Conservation (phyloP, 805 yeast genomes). For the Suhomyces kilbournensis region DNA sequence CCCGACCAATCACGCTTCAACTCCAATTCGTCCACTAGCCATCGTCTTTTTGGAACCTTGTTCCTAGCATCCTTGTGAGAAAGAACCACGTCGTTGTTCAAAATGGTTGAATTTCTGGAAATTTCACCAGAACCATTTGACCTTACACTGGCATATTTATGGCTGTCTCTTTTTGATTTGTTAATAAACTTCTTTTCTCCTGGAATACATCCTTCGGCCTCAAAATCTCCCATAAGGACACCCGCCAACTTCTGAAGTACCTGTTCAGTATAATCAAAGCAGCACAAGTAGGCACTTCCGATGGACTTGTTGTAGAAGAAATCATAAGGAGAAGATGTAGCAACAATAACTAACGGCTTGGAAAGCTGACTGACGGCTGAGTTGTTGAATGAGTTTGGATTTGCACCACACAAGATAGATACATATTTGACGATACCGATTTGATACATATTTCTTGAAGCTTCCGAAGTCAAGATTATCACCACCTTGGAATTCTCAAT, state of each 20-base stretch:
- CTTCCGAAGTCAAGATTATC: conserved; percentile 56
- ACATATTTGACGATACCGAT: conserved; percentile 59
- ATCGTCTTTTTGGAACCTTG: conserved; percentile 34
- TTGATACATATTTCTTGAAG: conserved; percentile 58
- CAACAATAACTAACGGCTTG: conserved; percentile 56
- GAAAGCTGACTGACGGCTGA: conserved; percentile 22
- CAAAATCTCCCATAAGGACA: conserved; percentile 52
- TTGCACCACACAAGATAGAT: conserved; percentile 51
- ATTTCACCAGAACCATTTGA: conserved; percentile 4
- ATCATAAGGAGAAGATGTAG: conserved; percentile 63
- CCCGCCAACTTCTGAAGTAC: conserved; percentile 49
- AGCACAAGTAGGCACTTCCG: conserved; percentile 56
- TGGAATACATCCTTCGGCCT: conserved; percentile 54
- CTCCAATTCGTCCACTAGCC: conserved; percentile 60
- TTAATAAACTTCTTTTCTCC: conserved; percentile 44
- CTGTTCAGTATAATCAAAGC: conserved; percentile 56
- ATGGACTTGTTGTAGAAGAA: conserved; percentile 53
- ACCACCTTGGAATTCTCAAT: conserved; percentile 51
- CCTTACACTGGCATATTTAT: background rate
- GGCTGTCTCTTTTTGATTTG: conserved; percentile 17
- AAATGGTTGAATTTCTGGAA: conserved; percentile 10
- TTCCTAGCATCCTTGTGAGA: conserved; percentile 12
- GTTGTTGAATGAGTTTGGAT: conserved; percentile 27
- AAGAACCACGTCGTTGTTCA: background rate
- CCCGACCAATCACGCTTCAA: conserved; percentile 50